Base-by-base conservation (phyloP, 192 early-diverging fungal genomes). In the Backusella circina region DNA sequence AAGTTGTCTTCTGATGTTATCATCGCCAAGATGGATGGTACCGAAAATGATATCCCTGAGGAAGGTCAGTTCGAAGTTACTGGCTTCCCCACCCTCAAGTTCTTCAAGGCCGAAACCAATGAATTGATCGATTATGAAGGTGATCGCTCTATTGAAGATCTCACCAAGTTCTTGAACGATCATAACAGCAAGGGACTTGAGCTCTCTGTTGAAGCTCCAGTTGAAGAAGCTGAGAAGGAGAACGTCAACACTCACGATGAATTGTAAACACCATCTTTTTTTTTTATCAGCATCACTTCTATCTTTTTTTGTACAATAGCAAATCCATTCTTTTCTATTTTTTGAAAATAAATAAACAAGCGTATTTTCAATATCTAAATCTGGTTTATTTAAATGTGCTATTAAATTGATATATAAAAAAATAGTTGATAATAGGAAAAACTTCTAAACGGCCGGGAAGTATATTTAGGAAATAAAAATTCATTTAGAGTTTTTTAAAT, bases 31-130 rank as follows among this genome's bases (percentile, higher is more conserved):
- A 90, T 98, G 89, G 97, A 99, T 81, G 95, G 90, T 74, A 95
- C 95, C 51, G 94, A 91, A 74, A 99, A 99, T 86, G 97, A 99
- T 67, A 77, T 98, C 61, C 97, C 97, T 18, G 75, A 88, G 8
- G 74, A 75, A 77, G 79, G 84, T 70, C 78, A 85, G 8, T 91
- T 96, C 83, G 80, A 89, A 66, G 76, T 99, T 76, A 76, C 93
- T 77, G 97, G 96, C 26, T 99, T 98, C 93, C 97, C 97, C 50
- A 99, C 97, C 65, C 88, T 99, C 70, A 94, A 93, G 82, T 85
- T 98, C 73, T 90, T 96, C 87, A 95, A 96, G 85, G 95, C 92
- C 47, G 88, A 89, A 26, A 85, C 84, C 79, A 93, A 96, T 51
- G 90, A 92, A 66, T 84, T 93, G 70, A 86, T 96, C 67, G 88